A percentile compares a stretch with the other conserved stretches of the same genome.
phyloP scores from a whole-genome alignment of 2,329 filamentous ascomycete genomes.

The Phyllosticta capitalensis region DNA sequence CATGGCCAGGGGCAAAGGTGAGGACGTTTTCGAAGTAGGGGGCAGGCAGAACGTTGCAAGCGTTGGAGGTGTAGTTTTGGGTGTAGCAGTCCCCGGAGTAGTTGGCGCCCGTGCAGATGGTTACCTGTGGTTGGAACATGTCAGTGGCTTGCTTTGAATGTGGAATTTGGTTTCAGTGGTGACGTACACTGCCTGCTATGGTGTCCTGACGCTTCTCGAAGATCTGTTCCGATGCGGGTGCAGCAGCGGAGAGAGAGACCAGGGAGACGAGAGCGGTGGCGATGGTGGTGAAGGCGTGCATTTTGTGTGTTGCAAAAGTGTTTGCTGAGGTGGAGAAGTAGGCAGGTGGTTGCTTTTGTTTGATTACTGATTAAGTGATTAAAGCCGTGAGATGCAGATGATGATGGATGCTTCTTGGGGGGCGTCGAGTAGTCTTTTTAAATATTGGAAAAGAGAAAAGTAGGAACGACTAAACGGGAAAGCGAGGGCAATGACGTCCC shows the following conservation, averaged over 20 bases:
- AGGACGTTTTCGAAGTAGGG: constrained; percentile 2
- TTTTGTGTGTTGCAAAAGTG: background rate
- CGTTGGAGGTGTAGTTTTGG: constrained; percentile 1
- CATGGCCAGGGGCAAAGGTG: constrained; percentile 2
- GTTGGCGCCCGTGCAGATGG: constrained; percentile 6
- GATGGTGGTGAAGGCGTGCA: constrained; percentile 5
- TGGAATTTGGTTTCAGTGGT: background rate
- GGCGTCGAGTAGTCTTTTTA: background rate
- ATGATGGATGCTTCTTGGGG: background rate
- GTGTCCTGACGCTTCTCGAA: constrained; percentile 7
- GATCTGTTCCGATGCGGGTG: background rate
- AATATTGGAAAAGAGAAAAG: background rate
- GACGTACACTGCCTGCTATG: background rate
- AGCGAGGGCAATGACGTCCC: background rate
- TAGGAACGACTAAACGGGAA: background rate
- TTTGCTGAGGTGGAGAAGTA: background rate
- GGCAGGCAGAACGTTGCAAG: constrained; percentile 6
- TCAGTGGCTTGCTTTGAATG: background rate
- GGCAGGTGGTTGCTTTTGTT: background rate
- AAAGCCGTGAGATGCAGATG: background rate
- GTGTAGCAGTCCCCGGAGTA: constrained; percentile 4
- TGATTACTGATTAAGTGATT: constrained; percentile 5
- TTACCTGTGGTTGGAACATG: background rate
- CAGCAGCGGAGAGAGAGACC: constrained; percentile 2
- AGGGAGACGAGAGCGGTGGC: constrained; percentile 3